Conservation (phyloP, 352 stramenopile genomes). For the Globisporangium cystogenes region DNA sequence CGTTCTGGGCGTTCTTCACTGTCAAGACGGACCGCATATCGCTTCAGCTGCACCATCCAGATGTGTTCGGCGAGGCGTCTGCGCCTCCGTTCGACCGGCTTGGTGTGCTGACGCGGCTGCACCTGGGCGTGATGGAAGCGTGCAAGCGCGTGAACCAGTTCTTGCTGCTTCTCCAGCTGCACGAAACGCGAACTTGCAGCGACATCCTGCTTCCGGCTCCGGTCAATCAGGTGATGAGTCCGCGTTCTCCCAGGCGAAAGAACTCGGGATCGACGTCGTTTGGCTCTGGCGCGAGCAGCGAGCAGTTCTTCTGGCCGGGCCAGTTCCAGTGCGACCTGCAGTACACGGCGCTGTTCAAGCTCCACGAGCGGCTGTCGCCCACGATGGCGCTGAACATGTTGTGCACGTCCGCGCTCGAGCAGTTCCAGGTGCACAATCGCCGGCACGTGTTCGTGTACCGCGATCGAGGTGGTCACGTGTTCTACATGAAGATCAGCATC, state of each 20-base stretch:
- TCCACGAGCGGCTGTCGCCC: slow-evolving; percentile 74
- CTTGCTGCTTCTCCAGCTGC: slow-evolving; percentile 74
- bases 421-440: slow-evolving; percentile 88
- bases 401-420: slow-evolving; percentile 79
- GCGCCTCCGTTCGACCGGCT: slow-evolving; percentile 41
- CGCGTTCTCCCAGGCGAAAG: slow-evolving; percentile 31
- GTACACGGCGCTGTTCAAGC: slow-evolving; percentile 72
- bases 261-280: slow-evolving; percentile 21
- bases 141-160: slow-evolving; percentile 85
- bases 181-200: slow-evolving; percentile 78
- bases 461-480: slow-evolving; percentile 79
- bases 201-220: slow-evolving; percentile 54
- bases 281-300: slow-evolving; percentile 12
- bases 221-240: slow-evolving; percentile 26
- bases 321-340: slow-evolving; percentile 84
- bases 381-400: slow-evolving; percentile 80
- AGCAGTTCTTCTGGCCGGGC: slow-evolving; percentile 80
- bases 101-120: slow-evolving; percentile 59
- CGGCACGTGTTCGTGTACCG: slow-evolving; percentile 86
- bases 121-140: slow-evolving; percentile 57
- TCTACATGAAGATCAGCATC: slow-evolving; percentile 87
- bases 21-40: slow-evolving; percentile 41
- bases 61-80: slow-evolving; percentile 14
- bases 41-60: slow-evolving; percentile 61
- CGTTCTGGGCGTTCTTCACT: slow-evolving; percentile 79